phyloP scores from a whole-genome alignment of 208 protist species.

The Crithidia bombi region DNA sequence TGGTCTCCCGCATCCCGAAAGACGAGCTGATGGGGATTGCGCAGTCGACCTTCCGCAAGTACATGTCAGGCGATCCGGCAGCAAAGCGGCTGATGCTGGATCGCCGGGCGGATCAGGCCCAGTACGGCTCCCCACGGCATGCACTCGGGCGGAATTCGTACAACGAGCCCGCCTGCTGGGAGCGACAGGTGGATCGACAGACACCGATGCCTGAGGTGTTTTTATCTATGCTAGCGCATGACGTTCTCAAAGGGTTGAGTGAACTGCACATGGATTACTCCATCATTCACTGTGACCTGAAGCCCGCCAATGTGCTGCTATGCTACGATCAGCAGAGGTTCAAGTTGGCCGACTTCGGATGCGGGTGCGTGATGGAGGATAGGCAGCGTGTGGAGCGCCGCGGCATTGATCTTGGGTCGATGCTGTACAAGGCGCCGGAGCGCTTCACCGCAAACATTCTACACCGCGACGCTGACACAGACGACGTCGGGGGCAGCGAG shows the following conservation, averaged over 20 bases:
- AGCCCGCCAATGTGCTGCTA: conserved; percentile 96
- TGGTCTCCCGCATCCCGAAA: conserved; percentile 75
- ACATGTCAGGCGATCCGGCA: conserved; percentile 37
- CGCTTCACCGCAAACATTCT: conserved; percentile 34
- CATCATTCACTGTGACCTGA: conserved; percentile 97
- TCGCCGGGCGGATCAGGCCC: conserved; percentile 44
- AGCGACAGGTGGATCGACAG: conserved; percentile 94
- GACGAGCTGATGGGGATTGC: conserved; percentile 70
- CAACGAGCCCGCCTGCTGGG: conserved; percentile 70
- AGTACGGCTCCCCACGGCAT: conserved; percentile 58
- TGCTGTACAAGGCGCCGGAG: conserved; percentile 90
- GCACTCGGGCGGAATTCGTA: conserved; percentile 63
- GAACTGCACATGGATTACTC: conserved; percentile 86
- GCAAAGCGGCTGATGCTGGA: conserved; percentile 34
- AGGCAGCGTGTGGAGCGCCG: conserved; percentile 40
- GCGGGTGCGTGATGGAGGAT: conserved; percentile 72
- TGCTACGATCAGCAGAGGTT: conserved; percentile 70
- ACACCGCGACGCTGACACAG: conserved; percentile 18
- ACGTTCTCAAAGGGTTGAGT: conserved; percentile 83
- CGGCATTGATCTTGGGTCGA: conserved; percentile 76
- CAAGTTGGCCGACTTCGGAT: conserved; percentile 91
- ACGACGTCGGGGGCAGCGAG: conserved; percentile 15
- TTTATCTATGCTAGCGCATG: conserved; percentile 99
- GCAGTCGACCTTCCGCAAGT: conserved; percentile 73
- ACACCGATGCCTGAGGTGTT: conserved; percentile 99